Percentiles rank a stretch among this genome's conserved stretches.
Conservation (phyloP, 192 early-diverging fungal species). For the Lobosporangium transversale region DNA sequence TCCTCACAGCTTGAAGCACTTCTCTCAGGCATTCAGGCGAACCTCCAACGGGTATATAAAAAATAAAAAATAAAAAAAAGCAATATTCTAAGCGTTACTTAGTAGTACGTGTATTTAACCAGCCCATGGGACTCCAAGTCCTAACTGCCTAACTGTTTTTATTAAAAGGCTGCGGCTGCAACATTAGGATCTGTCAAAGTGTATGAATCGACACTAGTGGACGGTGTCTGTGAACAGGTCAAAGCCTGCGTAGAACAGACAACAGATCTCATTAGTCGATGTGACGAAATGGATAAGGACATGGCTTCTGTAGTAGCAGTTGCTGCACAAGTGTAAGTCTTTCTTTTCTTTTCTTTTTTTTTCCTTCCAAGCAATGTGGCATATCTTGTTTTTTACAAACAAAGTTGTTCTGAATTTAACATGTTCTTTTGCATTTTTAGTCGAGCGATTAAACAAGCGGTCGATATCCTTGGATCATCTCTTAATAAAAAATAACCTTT, state of each 20-base stretch:
- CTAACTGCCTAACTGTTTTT: background rate
- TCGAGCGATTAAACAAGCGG: slow-evolving; percentile 37
- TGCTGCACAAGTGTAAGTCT: slow-evolving; percentile 32
- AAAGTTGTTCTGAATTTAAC: background rate
- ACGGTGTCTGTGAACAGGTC: slow-evolving; percentile 41
- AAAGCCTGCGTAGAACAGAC: slow-evolving; percentile 31
- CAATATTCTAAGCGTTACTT: too few relatives aligned
- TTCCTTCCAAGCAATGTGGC: too few relatives aligned
- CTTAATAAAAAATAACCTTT: slow-evolving; percentile 11
- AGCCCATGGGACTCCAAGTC: too few relatives aligned
- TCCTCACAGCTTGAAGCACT: slow-evolving; percentile 40
- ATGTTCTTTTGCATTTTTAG: background rate
- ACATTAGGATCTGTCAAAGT: slow-evolving; percentile 34
- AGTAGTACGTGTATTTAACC: too few relatives aligned
- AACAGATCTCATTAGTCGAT: slow-evolving; percentile 37
- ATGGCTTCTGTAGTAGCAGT: slow-evolving; percentile 34
- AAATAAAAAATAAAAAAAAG: too few relatives aligned
- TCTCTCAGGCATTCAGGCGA: slow-evolving; percentile 25
- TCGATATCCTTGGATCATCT: slow-evolving; percentile 23
- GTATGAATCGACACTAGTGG: slow-evolving; percentile 33
- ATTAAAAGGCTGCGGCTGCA: slow-evolving; percentile 15
- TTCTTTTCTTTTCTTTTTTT: slow-evolving; percentile 3
- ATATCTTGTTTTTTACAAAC: background rate
- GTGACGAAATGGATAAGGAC: slow-evolving; percentile 53
- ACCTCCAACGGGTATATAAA: slow-evolving; percentile 15